phyloP scores from a whole-genome alignment of 805 yeast species.

The Lipomyces lipofer region DNA sequence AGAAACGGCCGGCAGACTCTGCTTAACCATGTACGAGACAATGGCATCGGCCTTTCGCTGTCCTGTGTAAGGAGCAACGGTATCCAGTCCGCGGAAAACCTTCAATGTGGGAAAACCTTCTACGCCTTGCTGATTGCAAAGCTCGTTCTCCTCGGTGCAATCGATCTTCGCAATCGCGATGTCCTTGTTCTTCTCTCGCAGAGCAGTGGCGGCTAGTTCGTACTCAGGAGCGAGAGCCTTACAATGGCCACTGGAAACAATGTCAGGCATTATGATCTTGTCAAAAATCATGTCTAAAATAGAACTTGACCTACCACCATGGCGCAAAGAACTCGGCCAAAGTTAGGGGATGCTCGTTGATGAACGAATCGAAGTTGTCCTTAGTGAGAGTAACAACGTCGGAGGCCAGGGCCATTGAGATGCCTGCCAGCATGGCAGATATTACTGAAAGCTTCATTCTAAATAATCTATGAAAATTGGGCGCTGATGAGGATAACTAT shows the following conservation, averaged over 20 bases:
- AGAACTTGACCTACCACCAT: slow-evolving; percentile 53
- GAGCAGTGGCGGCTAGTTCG: slow-evolving; percentile 65
- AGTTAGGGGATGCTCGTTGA: slow-evolving; percentile 72
- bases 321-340: slow-evolving; percentile 89
- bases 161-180: slow-evolving; percentile 81
- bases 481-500: no score
- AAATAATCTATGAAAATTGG: not conserved
- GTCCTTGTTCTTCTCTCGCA: slow-evolving; percentile 58
- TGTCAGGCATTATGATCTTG: not conserved
- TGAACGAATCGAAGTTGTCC: slow-evolving; percentile 63
- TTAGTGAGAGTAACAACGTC: slow-evolving; percentile 80
- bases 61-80: slow-evolving; percentile 72
- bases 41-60: slow-evolving; percentile 81
- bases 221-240: slow-evolving; percentile 82
- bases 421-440: slow-evolving; percentile 17
- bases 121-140: slow-evolving; percentile 67
- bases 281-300: not conserved
- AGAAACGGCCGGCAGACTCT: slow-evolving; percentile 74
- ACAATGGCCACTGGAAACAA: slow-evolving; percentile 69
- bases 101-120: slow-evolving; percentile 85
- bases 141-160: slow-evolving; percentile 73
- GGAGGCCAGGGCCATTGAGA: slow-evolving; percentile 54
- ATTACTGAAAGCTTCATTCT: slow-evolving; percentile 22
- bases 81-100: slow-evolving; percentile 59
- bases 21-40: slow-evolving; percentile 73